Evolutionary conservation across 2,329 filamentous ascomycete genomes (phyloP).

Genomic region (Alternaria gaisen): DNA sequence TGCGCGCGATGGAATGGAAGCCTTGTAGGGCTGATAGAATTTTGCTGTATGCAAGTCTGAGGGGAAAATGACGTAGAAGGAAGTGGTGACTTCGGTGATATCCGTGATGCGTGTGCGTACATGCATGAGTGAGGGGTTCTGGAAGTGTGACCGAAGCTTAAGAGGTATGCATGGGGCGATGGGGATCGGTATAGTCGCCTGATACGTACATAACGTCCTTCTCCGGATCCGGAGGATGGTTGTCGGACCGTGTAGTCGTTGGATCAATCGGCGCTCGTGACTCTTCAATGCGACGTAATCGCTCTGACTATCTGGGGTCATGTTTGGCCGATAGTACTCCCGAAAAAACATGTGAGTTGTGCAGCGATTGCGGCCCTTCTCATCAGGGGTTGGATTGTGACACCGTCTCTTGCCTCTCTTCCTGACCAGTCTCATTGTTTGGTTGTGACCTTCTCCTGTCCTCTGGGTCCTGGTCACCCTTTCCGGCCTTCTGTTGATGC

Average conservation of each 20-base stretch:
- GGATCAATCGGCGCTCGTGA: neutral
- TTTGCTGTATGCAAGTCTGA: constrained; percentile 8
- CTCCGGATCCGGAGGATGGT: neutral
- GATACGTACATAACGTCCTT: neutral
- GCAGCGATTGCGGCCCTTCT: constrained; percentile 2
- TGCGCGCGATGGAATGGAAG: constrained; percentile 14
- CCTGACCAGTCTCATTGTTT: neutral
- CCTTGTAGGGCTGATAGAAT: constrained; percentile 21
- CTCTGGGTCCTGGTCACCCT: constrained; percentile 27
- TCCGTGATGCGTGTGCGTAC: constrained; percentile 4
- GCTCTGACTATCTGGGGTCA: neutral
- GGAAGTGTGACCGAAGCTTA: constrained; percentile 10
- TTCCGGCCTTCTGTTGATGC: constrained; percentile 3
- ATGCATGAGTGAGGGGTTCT: constrained; percentile 14
- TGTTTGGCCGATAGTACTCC: constrained; percentile 12
- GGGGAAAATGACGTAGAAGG: constrained; percentile 3
- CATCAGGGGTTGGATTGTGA: constrained; percentile 11
- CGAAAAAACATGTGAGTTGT: neutral
- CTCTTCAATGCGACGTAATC: neutral
- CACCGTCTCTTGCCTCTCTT: constrained; percentile 3
- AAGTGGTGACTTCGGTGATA: constrained; percentile 9
- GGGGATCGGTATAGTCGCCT: neutral
- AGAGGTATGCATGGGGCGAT: constrained; percentile 1
- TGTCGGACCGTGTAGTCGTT: constrained; percentile 1
- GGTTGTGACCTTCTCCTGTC: constrained; percentile 9